Percentiles rank a stretch among this genome's conserved stretches.
These are phyloP conservation scores for Marasmius oreades DNA, from an alignment of 1,284 basidiomycete genomes.

Conservation along the genomic window DNA sequence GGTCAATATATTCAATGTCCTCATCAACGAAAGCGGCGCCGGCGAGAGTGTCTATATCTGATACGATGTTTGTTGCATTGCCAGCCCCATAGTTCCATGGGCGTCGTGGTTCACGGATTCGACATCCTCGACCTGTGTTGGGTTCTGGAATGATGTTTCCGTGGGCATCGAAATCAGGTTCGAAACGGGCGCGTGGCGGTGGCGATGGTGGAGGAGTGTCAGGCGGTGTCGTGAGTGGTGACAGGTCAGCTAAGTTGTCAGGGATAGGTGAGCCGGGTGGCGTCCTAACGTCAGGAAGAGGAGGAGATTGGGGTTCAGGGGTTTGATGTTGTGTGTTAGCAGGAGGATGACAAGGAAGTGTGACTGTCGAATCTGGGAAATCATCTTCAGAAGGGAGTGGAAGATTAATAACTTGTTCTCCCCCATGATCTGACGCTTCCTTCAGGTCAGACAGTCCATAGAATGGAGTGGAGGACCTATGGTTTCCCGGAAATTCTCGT, in stretches of 20 bases:
- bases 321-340: not conserved
- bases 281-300: slow-evolving; percentile 3
- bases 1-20: not conserved
- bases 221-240: no score
- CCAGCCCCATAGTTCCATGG: slow-evolving; percentile 9
- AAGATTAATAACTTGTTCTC: slow-evolving; percentile 3
- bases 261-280: slow-evolving; percentile 7
- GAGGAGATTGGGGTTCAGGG: slow-evolving; percentile 1
- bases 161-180: not conserved
- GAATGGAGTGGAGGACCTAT: slow-evolving; percentile 2
- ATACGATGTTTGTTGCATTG: not conserved
- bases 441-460: not conserved
- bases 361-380: not conserved
- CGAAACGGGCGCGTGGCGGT: slow-evolving; percentile 1
- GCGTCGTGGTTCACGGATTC: not conserved
- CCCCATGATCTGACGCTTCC: slow-evolving; percentile 9
- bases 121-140: slow-evolving; percentile 7
- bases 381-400: not conserved
- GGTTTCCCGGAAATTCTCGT: slow-evolving; percentile 15
- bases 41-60: not conserved
- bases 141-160: slow-evolving; percentile 6
- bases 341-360: not conserved
- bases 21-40: not conserved
- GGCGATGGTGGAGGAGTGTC: not conserved
- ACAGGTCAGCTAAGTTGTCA: not conserved